Conservation (phyloP, 306 rosid species). For the Elaeagnus macrophylla region DNA sequence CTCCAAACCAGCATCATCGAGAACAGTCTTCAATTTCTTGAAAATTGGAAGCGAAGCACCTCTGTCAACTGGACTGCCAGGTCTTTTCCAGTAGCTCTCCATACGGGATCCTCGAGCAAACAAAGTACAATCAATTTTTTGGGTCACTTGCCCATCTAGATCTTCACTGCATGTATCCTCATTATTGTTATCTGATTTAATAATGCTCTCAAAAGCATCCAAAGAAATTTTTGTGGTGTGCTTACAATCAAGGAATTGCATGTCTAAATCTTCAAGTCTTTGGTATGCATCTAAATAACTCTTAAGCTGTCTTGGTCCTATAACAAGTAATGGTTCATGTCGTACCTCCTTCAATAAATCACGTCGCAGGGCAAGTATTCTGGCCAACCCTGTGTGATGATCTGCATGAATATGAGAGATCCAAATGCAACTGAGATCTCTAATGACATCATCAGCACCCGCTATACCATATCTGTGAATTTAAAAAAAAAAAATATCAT, state of each 20-base stretch:
- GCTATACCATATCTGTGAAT: slow-evolving; percentile 68
- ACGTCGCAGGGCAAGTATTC: slow-evolving; percentile 71
- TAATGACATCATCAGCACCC: slow-evolving; percentile 71
- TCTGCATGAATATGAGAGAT: slow-evolving; percentile 96
- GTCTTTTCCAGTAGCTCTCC: slow-evolving; percentile 64
- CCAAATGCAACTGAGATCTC: slow-evolving; percentile 67
- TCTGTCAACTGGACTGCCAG: slow-evolving; percentile 46
- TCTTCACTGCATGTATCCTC: slow-evolving; percentile 11
- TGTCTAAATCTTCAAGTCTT: slow-evolving; percentile 76
- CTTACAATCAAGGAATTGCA: slow-evolving; percentile 80
- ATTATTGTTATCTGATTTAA: slow-evolving; percentile 2
- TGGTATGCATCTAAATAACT: slow-evolving; percentile 78
- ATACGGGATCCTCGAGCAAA: slow-evolving; percentile 61
- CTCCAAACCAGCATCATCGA: slow-evolving; percentile 57
- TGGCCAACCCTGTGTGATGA: slow-evolving; percentile 89
- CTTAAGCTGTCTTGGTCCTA: slow-evolving; percentile 80
- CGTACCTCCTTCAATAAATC: slow-evolving; percentile 55
- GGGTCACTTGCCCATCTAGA: slow-evolving; percentile 16
- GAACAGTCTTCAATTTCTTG: slow-evolving; percentile 39
- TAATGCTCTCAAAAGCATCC: slow-evolving; percentile 29
- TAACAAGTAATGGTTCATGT: slow-evolving; percentile 74
- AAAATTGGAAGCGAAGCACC: slow-evolving; percentile 38
- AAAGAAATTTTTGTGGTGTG: slow-evolving; percentile 48
- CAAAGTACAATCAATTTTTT: slow-evolving; percentile 42
- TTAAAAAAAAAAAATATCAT: slow-evolving; percentile 17